Conservation (phyloP, 345 rosid species). For the Heritiera littoralis region DNA sequence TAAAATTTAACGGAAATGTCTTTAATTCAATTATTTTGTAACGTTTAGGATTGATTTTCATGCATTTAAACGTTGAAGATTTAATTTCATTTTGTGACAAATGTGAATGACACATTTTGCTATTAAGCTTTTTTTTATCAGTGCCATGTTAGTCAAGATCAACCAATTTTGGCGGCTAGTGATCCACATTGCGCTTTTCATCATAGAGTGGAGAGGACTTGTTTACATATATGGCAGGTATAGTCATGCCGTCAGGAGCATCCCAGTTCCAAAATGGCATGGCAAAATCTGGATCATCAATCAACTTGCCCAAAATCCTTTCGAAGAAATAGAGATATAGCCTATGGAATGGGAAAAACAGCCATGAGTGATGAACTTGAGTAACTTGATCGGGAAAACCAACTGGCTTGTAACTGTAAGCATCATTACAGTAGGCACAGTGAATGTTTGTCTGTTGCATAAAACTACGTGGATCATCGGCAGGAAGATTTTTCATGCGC, state of each 20-base stretch:
- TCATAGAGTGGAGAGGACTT: conserved; percentile 35
- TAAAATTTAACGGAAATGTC: too few relatives aligned
- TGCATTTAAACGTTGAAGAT: too few relatives aligned
- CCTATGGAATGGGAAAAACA: conserved; percentile 61
- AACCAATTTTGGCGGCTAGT: conserved; percentile 36
- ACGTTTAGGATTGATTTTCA: too few relatives aligned
- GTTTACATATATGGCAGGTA: conserved; percentile 45
- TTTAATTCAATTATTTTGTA: too few relatives aligned
- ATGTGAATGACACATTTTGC: too few relatives aligned
- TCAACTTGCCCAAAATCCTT: conserved; percentile 51
- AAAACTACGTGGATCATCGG: conserved; percentile 55
- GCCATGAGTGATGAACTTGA: conserved; percentile 57
- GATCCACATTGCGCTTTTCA: conserved; percentile 33
- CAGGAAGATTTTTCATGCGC: conserved; percentile 57
- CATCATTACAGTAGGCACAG: conserved; percentile 62
- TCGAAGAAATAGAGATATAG: conserved; percentile 51
- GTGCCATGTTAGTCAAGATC: conserved; percentile 48
- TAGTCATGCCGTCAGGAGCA: conserved; percentile 49
- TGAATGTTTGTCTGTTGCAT: conserved; percentile 51
- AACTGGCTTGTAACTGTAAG: conserved; percentile 37
- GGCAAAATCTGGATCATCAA: conserved; percentile 54
- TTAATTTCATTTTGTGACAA: too few relatives aligned
- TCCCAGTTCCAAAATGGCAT: conserved; percentile 71
- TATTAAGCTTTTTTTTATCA: conserved; percentile 24
- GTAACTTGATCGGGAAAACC: conserved; percentile 48